Evolutionary conservation across 805 yeast species (phyloP).

Genomic region (Candida germanica): DNA sequence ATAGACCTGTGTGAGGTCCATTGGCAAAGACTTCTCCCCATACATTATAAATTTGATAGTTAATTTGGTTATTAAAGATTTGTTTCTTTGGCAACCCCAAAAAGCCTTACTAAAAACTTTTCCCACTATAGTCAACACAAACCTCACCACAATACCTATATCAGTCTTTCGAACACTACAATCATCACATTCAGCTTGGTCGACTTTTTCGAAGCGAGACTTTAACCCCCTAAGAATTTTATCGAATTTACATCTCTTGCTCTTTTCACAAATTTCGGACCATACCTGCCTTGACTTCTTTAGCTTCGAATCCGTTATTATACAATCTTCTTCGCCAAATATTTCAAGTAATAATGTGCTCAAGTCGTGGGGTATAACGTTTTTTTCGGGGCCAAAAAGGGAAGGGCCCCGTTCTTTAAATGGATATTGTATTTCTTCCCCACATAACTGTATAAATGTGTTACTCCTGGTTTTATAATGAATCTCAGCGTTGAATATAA

Average conservation of each 20-base stretch:
- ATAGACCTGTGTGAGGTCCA: not conserved
- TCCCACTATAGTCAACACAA: constrained; percentile 42
- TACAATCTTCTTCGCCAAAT: constrained; percentile 2
- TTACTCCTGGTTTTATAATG: constrained; percentile 13
- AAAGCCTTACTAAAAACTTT: constrained; percentile 48
- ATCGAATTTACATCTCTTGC: not conserved
- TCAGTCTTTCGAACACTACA: not conserved
- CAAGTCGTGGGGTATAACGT: constrained; percentile 1
- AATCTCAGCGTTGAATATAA: constrained; percentile 38
- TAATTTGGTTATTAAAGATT: constrained; percentile 31
- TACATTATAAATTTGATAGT: constrained; percentile 24
- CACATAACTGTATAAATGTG: constrained; percentile 11
- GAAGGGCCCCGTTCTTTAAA: not conserved
- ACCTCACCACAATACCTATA: constrained; percentile 33
- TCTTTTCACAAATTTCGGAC: not conserved
- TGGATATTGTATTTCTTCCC: constrained; percentile 4
- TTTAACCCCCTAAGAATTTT: too few species aligned
- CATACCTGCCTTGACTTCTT: too few species aligned
- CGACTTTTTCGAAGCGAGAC: not conserved
- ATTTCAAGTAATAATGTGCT: constrained; percentile 3
- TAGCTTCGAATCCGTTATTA: not conserved
- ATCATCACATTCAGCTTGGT: not conserved
- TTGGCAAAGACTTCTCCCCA: constrained; percentile 1
- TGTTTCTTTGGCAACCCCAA: constrained; percentile 55
- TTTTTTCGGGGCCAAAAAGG: constrained; percentile 1